Evolutionary conservation across 2,329 filamentous ascomycete genomes (phyloP).

Genomic region (Epichloe typhina): DNA sequence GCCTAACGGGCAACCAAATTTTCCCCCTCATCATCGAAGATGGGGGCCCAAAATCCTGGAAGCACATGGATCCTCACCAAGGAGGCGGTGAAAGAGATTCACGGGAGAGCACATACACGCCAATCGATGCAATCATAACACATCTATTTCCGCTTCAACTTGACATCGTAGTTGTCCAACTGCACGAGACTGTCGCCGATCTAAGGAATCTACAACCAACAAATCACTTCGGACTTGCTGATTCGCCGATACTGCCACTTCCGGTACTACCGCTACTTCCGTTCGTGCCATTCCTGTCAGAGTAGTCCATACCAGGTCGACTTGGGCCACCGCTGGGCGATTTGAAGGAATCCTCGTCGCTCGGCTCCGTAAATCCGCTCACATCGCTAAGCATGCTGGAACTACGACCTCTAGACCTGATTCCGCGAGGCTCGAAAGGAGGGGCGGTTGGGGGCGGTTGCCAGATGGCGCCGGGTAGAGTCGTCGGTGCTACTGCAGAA

Average conservation of each 20-base stretch:
- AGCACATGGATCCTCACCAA: too few species aligned
- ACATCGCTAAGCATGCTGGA: constrained; percentile 56
- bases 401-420: constrained; percentile 41
- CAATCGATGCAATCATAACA: not conserved
- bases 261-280: constrained; percentile 33
- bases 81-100: too few species aligned
- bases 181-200: not conserved
- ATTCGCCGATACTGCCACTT: constrained; percentile 36
- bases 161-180: constrained; percentile 1
- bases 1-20: too few species aligned
- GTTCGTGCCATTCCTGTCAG: constrained; percentile 13
- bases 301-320: constrained; percentile 3
- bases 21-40: too few species aligned
- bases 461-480: constrained; percentile 20
- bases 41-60: too few species aligned
- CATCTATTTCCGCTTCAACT: constrained; percentile 3
- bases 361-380: constrained; percentile 53
- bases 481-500: constrained; percentile 16
- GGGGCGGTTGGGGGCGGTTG: constrained; percentile 26
- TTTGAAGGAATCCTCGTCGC: constrained; percentile 30
- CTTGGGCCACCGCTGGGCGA: constrained; percentile 10
- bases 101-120: too few species aligned
- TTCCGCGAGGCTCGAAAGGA: constrained; percentile 21
- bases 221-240: constrained; percentile 31
- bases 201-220: not conserved